Base-by-base conservation (phyloP, 139 green algal genomes). In the Nannochloris sp. region DNA sequence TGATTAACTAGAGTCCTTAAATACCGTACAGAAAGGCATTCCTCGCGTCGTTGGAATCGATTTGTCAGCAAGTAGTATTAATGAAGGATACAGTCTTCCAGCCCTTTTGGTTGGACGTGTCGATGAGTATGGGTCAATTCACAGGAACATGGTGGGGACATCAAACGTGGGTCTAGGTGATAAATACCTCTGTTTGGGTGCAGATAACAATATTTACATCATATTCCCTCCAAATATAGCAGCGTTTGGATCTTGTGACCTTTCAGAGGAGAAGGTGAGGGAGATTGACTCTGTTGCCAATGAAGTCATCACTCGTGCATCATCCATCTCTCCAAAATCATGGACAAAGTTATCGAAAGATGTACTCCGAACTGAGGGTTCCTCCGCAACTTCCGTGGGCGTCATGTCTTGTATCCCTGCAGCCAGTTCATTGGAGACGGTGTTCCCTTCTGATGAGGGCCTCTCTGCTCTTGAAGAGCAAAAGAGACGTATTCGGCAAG, bases 131-230 rank as follows among this genome's bases (percentile, higher is more conserved):
- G 57, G 17, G 26, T 30, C 17, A 30, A 72, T 46, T 48, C 33
- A 40, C 33, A 40, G 11, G 33, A 8, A 40, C 33, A 40, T 40
- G 33, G 11, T 40, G 33, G 33, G 8, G 33, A 40, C 11, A 8
- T 40, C 33, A 40, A 40, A 40, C 33, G 8, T 40, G 33, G 0
- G 33, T 40, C 1, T 29, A 25, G 20, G 51, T 3, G 64, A 5
- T n/a, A 64, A 65, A 55, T 88, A 77, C 63, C 59, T 75, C 0
- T 89, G 79, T 65, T 68, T 91, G 6, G 61, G 63, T 6, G 63
- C 79, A 9, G 85, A 91, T 81, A 91, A 91, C 68, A 63, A 67
- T 5, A 69, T 86, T 37, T 73, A 77, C 50, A 49, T 79, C 59
- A 70, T 71, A 23, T 31, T 45, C 16, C 16, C 25, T 25, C 51